phyloP scores from a whole-genome alignment of 208 protist species.

The Lotmaria passim region DNA sequence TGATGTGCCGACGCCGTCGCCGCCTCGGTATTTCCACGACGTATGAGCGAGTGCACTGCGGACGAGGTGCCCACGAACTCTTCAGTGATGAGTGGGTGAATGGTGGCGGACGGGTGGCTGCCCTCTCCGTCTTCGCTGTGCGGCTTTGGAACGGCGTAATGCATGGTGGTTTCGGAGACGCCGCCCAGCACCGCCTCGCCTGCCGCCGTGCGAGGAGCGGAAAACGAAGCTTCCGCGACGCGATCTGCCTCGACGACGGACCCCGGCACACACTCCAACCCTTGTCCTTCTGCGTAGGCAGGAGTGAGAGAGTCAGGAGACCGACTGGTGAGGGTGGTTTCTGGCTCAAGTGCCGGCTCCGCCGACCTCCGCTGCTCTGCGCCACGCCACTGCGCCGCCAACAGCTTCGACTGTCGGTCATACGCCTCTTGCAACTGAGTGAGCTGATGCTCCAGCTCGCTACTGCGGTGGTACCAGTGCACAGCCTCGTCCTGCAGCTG shows the following conservation, averaged over 20 bases:
- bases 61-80: neutral
- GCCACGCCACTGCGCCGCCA: conserved; percentile 29
- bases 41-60: neutral
- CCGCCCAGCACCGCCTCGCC: neutral
- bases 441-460: conserved; percentile 25
- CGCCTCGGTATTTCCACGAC: neutral
- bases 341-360: neutral
- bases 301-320: conserved; percentile 26
- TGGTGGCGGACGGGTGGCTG: neutral
- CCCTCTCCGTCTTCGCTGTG: neutral
- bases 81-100: neutral
- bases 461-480: conserved; percentile 38
- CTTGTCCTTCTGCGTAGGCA: conserved; percentile 1
- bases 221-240: neutral
- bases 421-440: conserved; percentile 9
- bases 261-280: neutral
- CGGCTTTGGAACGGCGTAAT: conserved; percentile 5
- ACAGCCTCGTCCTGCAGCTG: conserved; percentile 44
- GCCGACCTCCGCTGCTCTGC: neutral
- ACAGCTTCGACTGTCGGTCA: conserved; percentile 25
- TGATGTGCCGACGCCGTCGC: neutral
- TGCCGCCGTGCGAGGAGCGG: neutral
- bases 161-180: neutral
- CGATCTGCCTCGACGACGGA: neutral
- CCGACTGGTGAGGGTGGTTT: conserved; percentile 11